A percentile compares a stretch with the other conserved stretches of the same genome.
Evolutionary conservation across 2,329 filamentous ascomycete genomes (phyloP).

Genomic region (Knoxdaviesia capensis): DNA sequence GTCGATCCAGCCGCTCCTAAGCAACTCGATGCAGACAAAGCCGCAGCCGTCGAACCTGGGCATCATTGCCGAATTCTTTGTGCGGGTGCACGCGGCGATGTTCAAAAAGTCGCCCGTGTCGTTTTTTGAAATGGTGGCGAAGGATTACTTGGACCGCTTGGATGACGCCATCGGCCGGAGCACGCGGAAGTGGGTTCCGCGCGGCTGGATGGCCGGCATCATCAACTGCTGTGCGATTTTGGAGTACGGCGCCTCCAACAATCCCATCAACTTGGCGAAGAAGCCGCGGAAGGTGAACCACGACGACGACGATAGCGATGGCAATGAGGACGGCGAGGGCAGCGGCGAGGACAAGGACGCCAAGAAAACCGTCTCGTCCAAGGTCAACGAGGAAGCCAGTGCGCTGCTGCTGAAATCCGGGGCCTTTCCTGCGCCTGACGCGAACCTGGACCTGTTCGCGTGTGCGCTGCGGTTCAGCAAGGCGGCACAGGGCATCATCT

Average conservation of each 20-base stretch:
- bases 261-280: background rate
- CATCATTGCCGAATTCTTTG: constrained; percentile 34
- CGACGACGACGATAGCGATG: background rate
- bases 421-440: too few species aligned
- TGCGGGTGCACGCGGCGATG: constrained; percentile 42
- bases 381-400: background rate
- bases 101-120: constrained; percentile 21
- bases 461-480: background rate
- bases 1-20: constrained; percentile 49
- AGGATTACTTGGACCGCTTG: constrained; percentile 13
- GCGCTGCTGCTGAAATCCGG: background rate
- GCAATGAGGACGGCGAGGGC: background rate
- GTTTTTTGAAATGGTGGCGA: constrained; percentile 12
- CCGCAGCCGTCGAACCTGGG: constrained; percentile 13
- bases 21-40: constrained; percentile 27
- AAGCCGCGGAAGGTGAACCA: background rate
- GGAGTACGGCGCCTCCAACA: background rate
- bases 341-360: background rate
- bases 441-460: too few species aligned
- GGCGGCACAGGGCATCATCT: background rate
- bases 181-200: too few species aligned
- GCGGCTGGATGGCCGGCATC: constrained; percentile 3
- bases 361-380: background rate
- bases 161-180: background rate
- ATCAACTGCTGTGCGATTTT: background rate